These are phyloP conservation scores for Metschnikowia koreensis DNA, from an alignment of 805 yeast genomes.

Conservation along the genomic window DNA sequence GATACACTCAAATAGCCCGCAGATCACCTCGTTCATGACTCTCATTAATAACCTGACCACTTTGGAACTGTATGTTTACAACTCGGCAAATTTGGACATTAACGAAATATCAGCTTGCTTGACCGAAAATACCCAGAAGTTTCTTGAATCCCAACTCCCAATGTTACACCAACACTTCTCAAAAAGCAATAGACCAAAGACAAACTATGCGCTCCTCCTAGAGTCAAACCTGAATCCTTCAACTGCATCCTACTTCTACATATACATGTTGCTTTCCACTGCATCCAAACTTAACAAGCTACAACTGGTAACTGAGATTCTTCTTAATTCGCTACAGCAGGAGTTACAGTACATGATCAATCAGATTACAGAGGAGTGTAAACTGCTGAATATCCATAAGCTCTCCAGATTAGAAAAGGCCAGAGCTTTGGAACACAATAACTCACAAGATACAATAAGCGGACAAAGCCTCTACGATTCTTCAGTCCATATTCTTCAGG, in stretches of 20 bases:
- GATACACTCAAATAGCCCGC: constrained; percentile 31
- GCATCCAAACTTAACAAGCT: constrained; percentile 61
- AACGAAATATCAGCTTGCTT: constrained; percentile 45
- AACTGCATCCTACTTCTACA: constrained; percentile 51
- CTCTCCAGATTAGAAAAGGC: constrained; percentile 30
- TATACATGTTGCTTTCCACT: constrained; percentile 52
- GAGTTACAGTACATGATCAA: constrained; percentile 66
- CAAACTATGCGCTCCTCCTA: constrained; percentile 31
- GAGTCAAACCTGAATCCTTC: constrained; percentile 28
- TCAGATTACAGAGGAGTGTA: constrained; percentile 62
- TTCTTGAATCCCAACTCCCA: constrained; percentile 30
- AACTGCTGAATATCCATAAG: constrained; percentile 48
- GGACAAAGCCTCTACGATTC: constrained; percentile 43
- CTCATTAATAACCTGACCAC: constrained; percentile 34
- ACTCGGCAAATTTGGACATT: constrained; percentile 57
- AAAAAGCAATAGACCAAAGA: constrained; percentile 14
- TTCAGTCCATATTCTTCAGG: constrained; percentile 57
- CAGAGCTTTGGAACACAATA: constrained; percentile 27
- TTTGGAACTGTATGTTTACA: constrained; percentile 54
- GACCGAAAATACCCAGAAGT: constrained; percentile 30
- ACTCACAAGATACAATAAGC: constrained; percentile 23
- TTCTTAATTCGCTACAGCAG: constrained; percentile 52
- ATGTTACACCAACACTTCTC: constrained; percentile 25
- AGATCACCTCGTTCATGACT: constrained; percentile 34
- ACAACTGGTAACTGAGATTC: constrained; percentile 52